Evolutionary conservation across 331 rosid species (phyloP), one percentile per base, ranked within the genome.

Genomic region (Phaseolus coccineus): DNA sequence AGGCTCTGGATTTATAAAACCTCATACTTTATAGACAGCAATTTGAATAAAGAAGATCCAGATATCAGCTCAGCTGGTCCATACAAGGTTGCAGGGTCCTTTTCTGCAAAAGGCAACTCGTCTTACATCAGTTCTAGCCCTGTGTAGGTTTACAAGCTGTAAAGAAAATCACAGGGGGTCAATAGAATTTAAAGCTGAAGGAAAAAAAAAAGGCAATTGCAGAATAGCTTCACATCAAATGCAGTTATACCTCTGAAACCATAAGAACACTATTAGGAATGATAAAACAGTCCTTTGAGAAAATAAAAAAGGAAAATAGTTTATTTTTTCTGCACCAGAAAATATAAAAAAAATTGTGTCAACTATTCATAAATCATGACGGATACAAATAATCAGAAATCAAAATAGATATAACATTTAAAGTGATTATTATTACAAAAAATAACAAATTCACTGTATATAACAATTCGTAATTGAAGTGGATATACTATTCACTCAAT

Each of bases 21-120:
- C 64, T 62, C 80, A 71, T 13, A 22, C 50, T 44, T 16, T 19
- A 59, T 52, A 42, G 57, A 6, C 69, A 59, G 70, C 72, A 73
- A 62, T 67, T 65, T 39, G 52, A 56, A 61, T 56, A 80, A 58
- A 71, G 80, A 69, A 30, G 65, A 69, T 66, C 66, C 35, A 44
- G 79, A 62, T 77, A 61, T 63, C 78, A 71, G 50, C 8, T 61
- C 69, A 4, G 47, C 68, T n/a, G 52, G 73, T 51, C 27, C 15
- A 50, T 9, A 27, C 19, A 63, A 25, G 7, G 8, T 22, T 53
- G 25, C 63, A 68, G 65, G 69, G 22, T 51, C n/a, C 65, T 48
- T 82, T 30, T 56, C 35, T 62, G n/a, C 28, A 19, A 40, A 13
- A 76, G 33, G 35, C 16, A 57, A 80, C 8, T 58, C 76, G 75